phyloP scores from a whole-genome alignment of 1,284 basidiomycete genomes.

The Trichosporon sp. region DNA sequence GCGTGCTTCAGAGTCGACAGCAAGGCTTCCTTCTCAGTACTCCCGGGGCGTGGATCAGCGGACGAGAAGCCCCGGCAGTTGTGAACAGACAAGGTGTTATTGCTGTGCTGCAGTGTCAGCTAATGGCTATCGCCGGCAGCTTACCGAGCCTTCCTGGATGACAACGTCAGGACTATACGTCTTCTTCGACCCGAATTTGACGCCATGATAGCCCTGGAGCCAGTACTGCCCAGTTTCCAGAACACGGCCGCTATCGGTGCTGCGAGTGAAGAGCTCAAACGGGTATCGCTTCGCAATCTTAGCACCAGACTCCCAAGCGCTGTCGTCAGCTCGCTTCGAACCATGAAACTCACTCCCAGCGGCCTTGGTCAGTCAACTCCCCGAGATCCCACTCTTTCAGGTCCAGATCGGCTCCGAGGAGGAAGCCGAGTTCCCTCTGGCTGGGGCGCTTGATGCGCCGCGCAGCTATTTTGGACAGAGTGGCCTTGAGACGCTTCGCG shows the following conservation, averaged over 20 bases:
- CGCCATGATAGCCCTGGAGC: conserved; percentile 48
- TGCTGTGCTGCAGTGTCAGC: conserved; percentile 47
- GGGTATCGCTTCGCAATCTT: conserved; percentile 24
- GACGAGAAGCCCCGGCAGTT: conserved; percentile 59
- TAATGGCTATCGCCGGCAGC: background rate
- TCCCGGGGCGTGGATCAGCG: conserved; percentile 27
- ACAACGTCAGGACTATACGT: conserved; percentile 22
- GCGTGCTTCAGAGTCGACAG: background rate
- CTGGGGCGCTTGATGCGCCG: conserved; percentile 12
- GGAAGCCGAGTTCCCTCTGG: conserved; percentile 56
- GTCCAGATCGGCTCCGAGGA: conserved; percentile 58
- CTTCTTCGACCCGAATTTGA: conserved; percentile 18
- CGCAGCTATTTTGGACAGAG: conserved; percentile 44
- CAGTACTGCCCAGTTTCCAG: conserved; percentile 64
- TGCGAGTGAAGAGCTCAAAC: conserved; percentile 60
- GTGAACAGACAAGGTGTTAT: conserved; percentile 67
- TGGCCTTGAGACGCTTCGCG: conserved; percentile 50
- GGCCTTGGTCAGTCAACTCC: conserved; percentile 64
- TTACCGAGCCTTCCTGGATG: conserved; percentile 34
- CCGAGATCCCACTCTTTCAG: conserved; percentile 53
- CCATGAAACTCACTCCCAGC: conserved; percentile 57
- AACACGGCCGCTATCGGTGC: conserved; percentile 60
- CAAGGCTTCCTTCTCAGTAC: background rate
- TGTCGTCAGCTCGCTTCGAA: conserved; percentile 14
- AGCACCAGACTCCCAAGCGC: conserved; percentile 45